These are phyloP conservation scores for Urochloa ruziziensis DNA, from an alignment of 176 grass and related monocot genomes.

Conservation along the genomic window DNA sequence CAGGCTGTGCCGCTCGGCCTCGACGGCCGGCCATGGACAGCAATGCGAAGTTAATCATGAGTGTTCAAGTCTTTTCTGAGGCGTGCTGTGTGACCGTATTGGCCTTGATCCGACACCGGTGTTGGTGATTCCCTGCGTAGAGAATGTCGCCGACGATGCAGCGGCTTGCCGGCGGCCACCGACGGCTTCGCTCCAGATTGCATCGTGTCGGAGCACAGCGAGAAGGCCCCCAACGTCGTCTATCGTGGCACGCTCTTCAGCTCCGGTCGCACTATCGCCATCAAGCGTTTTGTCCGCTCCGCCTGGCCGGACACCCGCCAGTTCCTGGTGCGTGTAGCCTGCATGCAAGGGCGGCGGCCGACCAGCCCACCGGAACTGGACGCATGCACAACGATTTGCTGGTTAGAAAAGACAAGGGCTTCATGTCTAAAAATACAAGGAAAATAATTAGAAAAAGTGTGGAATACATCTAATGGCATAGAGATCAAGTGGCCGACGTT, in stretches of 20 bases:
- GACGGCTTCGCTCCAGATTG: slow-evolving; percentile 73
- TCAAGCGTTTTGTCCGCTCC: slow-evolving; percentile 68
- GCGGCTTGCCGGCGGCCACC: slow-evolving; percentile 51
- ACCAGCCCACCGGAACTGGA: too few relatives aligned
- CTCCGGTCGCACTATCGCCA: slow-evolving; percentile 50
- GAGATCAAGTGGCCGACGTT: too few relatives aligned
- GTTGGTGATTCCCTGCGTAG: not conserved
- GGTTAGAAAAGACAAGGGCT: too few relatives aligned
- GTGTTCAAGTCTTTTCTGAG: slow-evolving; percentile 6
- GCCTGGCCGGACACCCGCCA: slow-evolving; percentile 78
- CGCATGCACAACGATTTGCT: too few relatives aligned
- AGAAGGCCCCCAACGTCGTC: slow-evolving; percentile 89
- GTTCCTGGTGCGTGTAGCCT: slow-evolving; percentile 55
- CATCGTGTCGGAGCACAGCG: slow-evolving; percentile 90
- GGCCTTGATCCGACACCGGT: slow-evolving; percentile 10
- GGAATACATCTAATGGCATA: too few relatives aligned
- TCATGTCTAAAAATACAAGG: too few relatives aligned
- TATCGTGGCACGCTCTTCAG: slow-evolving; percentile 74
- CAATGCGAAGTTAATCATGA: not conserved
- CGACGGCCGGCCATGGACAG: too few relatives aligned
- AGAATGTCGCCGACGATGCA: slow-evolving; percentile 34
- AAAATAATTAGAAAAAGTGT: too few relatives aligned
- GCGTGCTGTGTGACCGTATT: not conserved
- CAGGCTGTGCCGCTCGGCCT: too few relatives aligned
- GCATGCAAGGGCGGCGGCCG: too few relatives aligned